Conservation (phyloP, 1,284 basidiomycete species). For the Microbotryum silenes-acaulis region DNA sequence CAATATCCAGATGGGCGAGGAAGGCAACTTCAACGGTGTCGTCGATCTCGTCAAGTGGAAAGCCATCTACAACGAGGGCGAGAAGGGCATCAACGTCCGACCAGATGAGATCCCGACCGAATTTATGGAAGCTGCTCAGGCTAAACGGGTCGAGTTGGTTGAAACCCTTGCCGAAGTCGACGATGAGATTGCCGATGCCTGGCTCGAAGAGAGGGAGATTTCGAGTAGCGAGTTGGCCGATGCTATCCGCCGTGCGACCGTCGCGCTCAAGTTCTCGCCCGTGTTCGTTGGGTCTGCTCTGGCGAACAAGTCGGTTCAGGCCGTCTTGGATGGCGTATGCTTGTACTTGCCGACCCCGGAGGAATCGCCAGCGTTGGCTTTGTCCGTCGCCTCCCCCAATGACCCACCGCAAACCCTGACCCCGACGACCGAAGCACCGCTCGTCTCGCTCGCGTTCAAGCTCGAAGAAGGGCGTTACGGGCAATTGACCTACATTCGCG, state of each 20-base stretch:
- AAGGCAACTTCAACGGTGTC: slow-evolving; percentile 75
- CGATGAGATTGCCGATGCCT: slow-evolving; percentile 84
- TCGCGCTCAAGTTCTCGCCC: slow-evolving; percentile 82
- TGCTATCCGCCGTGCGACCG: slow-evolving; percentile 84
- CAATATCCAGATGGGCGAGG: slow-evolving; percentile 88
- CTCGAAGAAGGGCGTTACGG: slow-evolving; percentile 96
- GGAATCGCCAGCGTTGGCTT: slow-evolving; percentile 70
- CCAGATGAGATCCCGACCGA: slow-evolving; percentile 80
- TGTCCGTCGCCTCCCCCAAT: slow-evolving; percentile 41
- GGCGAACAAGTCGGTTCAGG: slow-evolving; percentile 95
- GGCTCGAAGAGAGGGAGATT: slow-evolving; percentile 76
- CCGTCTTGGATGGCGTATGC: slow-evolving; percentile 89
- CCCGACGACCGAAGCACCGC: slow-evolving; percentile 73
- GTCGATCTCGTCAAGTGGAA: slow-evolving; percentile 94
- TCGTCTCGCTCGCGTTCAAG: slow-evolving; percentile 96
- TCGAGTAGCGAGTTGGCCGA: slow-evolving; percentile 62
- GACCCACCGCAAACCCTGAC: slow-evolving; percentile 56
- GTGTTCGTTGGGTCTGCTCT: slow-evolving; percentile 97
- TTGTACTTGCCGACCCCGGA: slow-evolving; percentile 89
- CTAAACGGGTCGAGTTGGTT: slow-evolving; percentile 83
- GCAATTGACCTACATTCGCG: slow-evolving; percentile 97
- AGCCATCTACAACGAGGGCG: slow-evolving; percentile 86
- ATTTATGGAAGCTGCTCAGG: slow-evolving; percentile 61
- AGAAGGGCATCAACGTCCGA: slow-evolving; percentile 80
- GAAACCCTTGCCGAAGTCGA: slow-evolving; percentile 95